A percentile compares a stretch with the other conserved stretches of the same genome.
Evolutionary conservation across 306 rosid species (phyloP).

Genomic region (Rosa multiflora): DNA sequence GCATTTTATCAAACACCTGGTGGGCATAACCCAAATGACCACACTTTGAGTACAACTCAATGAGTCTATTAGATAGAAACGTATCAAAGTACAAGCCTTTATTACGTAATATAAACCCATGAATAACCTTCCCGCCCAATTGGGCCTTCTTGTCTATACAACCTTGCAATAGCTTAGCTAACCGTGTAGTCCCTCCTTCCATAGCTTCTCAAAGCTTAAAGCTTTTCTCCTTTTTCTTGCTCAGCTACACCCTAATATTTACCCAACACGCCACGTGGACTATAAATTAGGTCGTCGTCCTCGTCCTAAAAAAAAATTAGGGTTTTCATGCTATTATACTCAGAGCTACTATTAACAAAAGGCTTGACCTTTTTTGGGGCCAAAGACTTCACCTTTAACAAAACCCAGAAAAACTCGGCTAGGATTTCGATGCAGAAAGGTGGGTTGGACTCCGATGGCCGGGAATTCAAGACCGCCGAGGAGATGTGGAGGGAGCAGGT

Average conservation of each 20-base stretch:
- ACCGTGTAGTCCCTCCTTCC: constrained; percentile 26
- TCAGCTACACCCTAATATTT: background rate
- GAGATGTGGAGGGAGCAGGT: constrained; percentile 91
- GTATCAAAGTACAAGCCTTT: constrained; percentile 37
- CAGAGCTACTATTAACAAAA: background rate
- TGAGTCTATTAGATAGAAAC: constrained; percentile 54
- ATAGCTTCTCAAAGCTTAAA: constrained; percentile 1
- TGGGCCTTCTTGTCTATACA: constrained; percentile 54
- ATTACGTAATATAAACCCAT: constrained; percentile 46
- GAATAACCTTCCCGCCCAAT: constrained; percentile 47
- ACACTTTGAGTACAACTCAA: constrained; percentile 61
- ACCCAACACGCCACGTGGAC: background rate
- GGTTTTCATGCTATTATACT: background rate
- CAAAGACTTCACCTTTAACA: background rate
- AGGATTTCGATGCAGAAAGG: constrained; percentile 49
- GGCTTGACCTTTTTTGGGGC: background rate
- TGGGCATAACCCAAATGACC: constrained; percentile 34
- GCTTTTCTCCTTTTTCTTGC: background rate
- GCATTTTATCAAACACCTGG: constrained; percentile 45
- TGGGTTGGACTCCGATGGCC: constrained; percentile 76
- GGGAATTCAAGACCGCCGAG: constrained; percentile 58
- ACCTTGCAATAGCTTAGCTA: constrained; percentile 51
- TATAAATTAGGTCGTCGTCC: background rate
- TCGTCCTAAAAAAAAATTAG: background rate
- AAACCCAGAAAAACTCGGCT: background rate